Evolutionary conservation across 768 basidiomycete genomes (phyloP).

Genomic region (Leucocoprinus sp.): DNA sequence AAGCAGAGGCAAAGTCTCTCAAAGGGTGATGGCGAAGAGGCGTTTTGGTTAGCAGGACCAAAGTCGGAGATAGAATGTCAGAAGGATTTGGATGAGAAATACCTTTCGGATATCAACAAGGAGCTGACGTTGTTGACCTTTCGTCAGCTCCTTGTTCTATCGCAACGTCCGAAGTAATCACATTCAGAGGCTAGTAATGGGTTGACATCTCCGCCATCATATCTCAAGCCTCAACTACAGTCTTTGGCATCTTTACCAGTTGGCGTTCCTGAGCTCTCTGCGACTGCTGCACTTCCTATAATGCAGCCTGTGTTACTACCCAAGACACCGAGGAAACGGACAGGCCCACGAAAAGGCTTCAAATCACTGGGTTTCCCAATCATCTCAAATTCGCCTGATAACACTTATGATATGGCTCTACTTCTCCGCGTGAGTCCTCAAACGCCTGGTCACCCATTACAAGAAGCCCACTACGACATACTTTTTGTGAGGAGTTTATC

Average conservation of each 20-base stretch:
- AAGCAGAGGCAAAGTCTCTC: slow-evolving; percentile 28
- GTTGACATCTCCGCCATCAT: slow-evolving; percentile 59
- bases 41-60: slow-evolving; percentile 38
- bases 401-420: slow-evolving; percentile 48
- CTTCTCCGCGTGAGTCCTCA: slow-evolving; percentile 26
- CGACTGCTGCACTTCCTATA: slow-evolving; percentile 11
- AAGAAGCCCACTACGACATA: slow-evolving; percentile 62
- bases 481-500: slow-evolving; percentile 52
- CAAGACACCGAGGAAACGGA: slow-evolving; percentile 27
- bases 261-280: slow-evolving; percentile 7
- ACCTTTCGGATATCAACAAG: slow-evolving; percentile 11
- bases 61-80: slow-evolving; percentile 16
- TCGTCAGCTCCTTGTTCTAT: slow-evolving; percentile 28
- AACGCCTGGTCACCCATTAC: slow-evolving; percentile 29
- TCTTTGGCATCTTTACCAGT: slow-evolving; percentile 2
- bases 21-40: slow-evolving; percentile 38
- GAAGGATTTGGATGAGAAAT: slow-evolving; percentile 11
- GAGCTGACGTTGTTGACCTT: slow-evolving; percentile 1
- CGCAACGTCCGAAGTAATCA: slow-evolving; percentile 18
- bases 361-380: slow-evolving; percentile 6
- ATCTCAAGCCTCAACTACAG: slow-evolving; percentile 27
- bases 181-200: slow-evolving; percentile 20
- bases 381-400: slow-evolving; percentile 69
- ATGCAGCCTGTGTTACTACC: slow-evolving; percentile 27
- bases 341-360: slow-evolving; percentile 9